Conservation (phyloP, 805 yeast genomes). For the Lipomyces chichibuensis region DNA sequence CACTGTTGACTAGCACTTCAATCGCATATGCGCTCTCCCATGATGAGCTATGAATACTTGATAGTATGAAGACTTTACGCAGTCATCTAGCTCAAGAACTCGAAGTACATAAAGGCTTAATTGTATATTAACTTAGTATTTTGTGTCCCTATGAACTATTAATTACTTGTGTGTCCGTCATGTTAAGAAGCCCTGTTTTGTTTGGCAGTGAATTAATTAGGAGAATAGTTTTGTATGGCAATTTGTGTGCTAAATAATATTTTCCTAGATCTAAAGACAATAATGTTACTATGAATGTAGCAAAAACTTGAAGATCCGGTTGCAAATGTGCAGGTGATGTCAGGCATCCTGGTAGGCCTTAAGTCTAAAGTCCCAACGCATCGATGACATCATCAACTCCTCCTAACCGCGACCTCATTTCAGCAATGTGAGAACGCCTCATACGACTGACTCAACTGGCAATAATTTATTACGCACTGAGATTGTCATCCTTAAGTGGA, state of each 20-base stretch:
- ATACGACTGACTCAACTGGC: no score
- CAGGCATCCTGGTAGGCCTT: no score
- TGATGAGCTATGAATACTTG: not conserved
- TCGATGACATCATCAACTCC: not conserved
- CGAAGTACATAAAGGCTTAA: not conserved
- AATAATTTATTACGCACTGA: no score
- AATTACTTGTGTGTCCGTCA: not conserved
- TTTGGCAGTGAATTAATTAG: not conserved
- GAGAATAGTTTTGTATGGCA: not conserved
- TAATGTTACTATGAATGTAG: no score
- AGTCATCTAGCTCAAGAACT: not conserved
- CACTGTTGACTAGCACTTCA: not conserved
- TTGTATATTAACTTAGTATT: not conserved
- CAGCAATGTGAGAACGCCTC: no score
- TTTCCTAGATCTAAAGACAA: no score
- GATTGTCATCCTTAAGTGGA: not conserved
- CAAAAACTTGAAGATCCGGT: no score
- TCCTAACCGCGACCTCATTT: not conserved
- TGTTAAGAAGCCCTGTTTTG: not conserved
- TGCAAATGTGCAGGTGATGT: no score
- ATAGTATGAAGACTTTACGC: not conserved
- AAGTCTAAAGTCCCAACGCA: not conserved
- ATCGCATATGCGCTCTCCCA: not conserved
- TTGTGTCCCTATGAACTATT: not conserved
- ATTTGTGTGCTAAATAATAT: not conserved